A percentile compares a stretch with the other conserved stretches of the same genome.
Evolutionary conservation across 305 asterid species (phyloP).

Genomic region (Withania somnifera): DNA sequence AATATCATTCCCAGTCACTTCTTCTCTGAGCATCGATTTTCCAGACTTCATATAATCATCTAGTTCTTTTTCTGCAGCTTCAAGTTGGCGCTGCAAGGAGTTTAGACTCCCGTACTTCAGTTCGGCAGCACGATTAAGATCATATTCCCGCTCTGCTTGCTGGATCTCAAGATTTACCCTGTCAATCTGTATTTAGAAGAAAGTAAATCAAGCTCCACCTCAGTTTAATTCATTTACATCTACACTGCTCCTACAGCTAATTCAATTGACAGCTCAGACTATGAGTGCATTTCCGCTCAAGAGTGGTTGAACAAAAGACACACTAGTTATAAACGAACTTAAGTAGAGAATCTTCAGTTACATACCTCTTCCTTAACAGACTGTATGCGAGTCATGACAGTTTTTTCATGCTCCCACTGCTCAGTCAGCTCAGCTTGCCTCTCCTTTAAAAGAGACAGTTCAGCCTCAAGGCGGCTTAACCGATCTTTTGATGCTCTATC

Average conservation of each 20-base stretch:
- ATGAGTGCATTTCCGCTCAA: neutral
- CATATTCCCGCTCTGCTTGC: slow-evolving; percentile 93
- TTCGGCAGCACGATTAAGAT: slow-evolving; percentile 94
- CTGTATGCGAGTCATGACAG: slow-evolving; percentile 26
- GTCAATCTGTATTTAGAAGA: slow-evolving; percentile 51
- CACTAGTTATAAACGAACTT: neutral
- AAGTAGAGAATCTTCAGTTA: neutral
- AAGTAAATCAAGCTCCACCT: slow-evolving; percentile 1
- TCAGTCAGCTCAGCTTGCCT: slow-evolving; percentile 26
- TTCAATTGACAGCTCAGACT: neutral
- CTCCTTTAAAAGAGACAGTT: slow-evolving; percentile 19
- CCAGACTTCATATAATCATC: slow-evolving; percentile 81
- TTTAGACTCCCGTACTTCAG: slow-evolving; percentile 79
- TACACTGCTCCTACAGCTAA: neutral
- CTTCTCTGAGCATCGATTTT: slow-evolving; percentile 89
- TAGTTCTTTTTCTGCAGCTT: slow-evolving; percentile 58
- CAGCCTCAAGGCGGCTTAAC: slow-evolving; percentile 23
- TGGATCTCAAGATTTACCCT: slow-evolving; percentile 90
- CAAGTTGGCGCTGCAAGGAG: slow-evolving; percentile 85
- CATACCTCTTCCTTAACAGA: slow-evolving; percentile 77
- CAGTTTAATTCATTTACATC: neutral
- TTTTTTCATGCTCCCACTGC: slow-evolving; percentile 32
- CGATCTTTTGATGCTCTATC: slow-evolving; percentile 35
- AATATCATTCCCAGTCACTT: slow-evolving; percentile 73
- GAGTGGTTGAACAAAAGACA: neutral